phyloP scores from a whole-genome alignment of 768 basidiomycete genomes.

The Amanita jacksonii region DNA sequence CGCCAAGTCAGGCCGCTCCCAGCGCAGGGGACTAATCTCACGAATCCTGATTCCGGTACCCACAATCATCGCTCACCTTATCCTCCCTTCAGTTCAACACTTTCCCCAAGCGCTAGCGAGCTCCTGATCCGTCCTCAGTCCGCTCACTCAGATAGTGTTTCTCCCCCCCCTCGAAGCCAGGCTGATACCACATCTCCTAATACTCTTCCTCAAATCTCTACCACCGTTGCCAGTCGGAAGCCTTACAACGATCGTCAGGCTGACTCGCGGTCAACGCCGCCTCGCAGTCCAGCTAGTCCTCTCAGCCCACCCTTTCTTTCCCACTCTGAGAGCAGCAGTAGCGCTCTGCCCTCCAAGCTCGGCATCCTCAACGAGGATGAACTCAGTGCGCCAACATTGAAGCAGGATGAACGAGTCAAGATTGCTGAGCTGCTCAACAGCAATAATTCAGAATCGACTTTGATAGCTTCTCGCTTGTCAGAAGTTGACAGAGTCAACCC shows the following conservation, averaged over 20 bases:
- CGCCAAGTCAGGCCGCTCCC: constrained; percentile 31
- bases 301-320: constrained; percentile 31
- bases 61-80: constrained; percentile 18
- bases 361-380: constrained; percentile 6
- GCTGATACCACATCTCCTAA: no score
- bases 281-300: constrained; percentile 55
- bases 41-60: constrained; percentile 21
- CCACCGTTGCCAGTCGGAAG: no score
- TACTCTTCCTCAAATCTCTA: no score
- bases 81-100: constrained; percentile 13
- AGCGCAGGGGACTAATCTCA: constrained; percentile 27
- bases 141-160: constrained; percentile 41
- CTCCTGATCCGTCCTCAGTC: constrained; percentile 58
- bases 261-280: constrained; percentile 37
- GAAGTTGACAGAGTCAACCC: constrained; percentile 6
- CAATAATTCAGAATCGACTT: constrained; percentile 9
- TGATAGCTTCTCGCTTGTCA: constrained; percentile 1
- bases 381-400: constrained; percentile 13
- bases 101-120: constrained; percentile 43
- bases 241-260: constrained; percentile 19
- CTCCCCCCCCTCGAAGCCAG: no score
- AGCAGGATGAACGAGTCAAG: constrained; percentile 15
- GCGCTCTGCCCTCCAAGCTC: constrained; percentile 2
- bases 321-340: neutral
- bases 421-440: constrained; percentile 13